Base-by-base conservation (phyloP, 2,329 filamentous ascomycete species). In the Trichoderma sp. region DNA sequence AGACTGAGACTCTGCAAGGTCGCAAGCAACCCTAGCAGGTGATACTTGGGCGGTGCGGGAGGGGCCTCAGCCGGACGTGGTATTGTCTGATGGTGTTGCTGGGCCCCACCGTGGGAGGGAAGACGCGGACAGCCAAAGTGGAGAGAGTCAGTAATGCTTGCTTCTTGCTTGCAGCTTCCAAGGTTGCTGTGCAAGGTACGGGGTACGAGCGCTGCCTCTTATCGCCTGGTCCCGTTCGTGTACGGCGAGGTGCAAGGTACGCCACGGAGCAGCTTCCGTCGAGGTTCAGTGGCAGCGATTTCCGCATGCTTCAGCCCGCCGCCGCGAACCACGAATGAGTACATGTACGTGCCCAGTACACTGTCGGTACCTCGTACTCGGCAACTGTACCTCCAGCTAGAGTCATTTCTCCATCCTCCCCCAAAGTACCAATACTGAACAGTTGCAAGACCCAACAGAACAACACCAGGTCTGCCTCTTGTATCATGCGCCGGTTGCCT, bases 401-500 rank as follows among this genome's bases (percentile, higher is more conserved):
- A 33, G 16, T 62, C 59, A 3, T 31, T 62, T n/a, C 56, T 31
- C 56, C 12, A 6, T 29, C 53, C 53, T 14, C 27, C 12, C 27
- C 38, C 18, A n/a, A 45, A 45, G 41, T 45, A 45, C 41, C 41
- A 1, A 9, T 45, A 45, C 38, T 53, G n/a, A 53, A 45, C 7
- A 38, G 50, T 21, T 24, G 50, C 33, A 29, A 18, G 21, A 29
- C 35, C 63, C 63, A 65, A 65, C 63, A 65, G 45, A 9, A 53
- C 45, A 50, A 50, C 41, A 45, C 16, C 41, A 12, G 31, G n/a
- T 24, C 29, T 21, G n/a, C 29, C 29, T 24, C 45, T 50, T 69
- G 66, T n/a, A 71, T 71, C 67, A 71, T 71, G 67, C 35, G 67
- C 67, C 53, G 53, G 56, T 60, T 71, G 67, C 67, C 67, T 71